Evolutionary conservation across 2,329 filamentous ascomycete genomes (phyloP).

Genomic region (Fusarium beomiforme): DNA sequence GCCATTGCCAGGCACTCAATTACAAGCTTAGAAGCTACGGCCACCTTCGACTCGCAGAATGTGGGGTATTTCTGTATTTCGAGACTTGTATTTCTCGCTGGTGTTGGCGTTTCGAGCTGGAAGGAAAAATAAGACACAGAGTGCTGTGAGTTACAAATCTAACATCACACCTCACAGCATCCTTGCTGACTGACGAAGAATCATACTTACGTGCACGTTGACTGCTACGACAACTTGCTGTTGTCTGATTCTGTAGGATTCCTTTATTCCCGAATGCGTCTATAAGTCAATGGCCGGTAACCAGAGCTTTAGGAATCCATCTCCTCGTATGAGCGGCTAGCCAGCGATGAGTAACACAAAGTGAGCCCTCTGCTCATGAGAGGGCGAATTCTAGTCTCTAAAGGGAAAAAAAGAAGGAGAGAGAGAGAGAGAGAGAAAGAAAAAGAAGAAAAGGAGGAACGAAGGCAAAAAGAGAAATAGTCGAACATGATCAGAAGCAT

Average conservation of each 20-base stretch:
- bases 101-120: neutral
- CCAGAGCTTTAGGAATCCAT: neutral
- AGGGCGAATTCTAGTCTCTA: too few relatives aligned
- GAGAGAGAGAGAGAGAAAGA: too few relatives aligned
- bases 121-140: neutral
- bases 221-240: neutral
- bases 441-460: too few relatives aligned
- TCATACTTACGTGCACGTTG: neutral
- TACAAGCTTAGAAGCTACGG: neutral
- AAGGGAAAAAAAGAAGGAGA: too few relatives aligned
- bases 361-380: too few relatives aligned
- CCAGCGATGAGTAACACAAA: too few relatives aligned
- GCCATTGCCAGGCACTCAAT: neutral
- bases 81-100: neutral
- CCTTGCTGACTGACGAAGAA: neutral
- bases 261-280: neutral
- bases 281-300: neutral
- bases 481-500: too few relatives aligned
- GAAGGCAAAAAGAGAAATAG: too few relatives aligned
- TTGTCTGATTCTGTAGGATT: neutral
- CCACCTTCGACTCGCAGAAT: neutral
- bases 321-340: too few relatives aligned
- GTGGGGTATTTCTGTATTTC: neutral
- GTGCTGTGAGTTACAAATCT: neutral
- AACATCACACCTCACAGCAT: neutral